A percentile compares a stretch with the other conserved stretches of the same genome.
These are phyloP conservation scores for Avena insularis DNA, from an alignment of 176 grass and related monocot genomes.

Conservation along the genomic window DNA sequence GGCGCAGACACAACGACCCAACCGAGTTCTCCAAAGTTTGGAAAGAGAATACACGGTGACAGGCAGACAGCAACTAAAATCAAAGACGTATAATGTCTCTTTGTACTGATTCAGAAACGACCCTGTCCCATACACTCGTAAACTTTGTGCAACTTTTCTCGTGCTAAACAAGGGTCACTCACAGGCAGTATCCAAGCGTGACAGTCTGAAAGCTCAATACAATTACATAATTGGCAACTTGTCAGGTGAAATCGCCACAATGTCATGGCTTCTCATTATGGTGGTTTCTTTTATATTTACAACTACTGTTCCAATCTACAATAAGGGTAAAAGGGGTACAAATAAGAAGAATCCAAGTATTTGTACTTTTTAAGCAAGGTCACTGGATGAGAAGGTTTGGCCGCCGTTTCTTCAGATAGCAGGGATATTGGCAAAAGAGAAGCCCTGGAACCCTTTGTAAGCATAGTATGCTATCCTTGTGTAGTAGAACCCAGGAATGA, in stretches of 20 bases:
- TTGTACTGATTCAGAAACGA: no score
- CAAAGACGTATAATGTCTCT: no score
- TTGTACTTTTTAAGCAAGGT: constrained; percentile 7
- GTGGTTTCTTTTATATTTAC: constrained; percentile 39
- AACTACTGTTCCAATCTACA: constrained; percentile 17
- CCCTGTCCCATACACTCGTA: no score
- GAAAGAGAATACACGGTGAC: no score
- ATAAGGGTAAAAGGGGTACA: not conserved
- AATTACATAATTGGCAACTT: constrained; percentile 20
- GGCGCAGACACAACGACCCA: no score
- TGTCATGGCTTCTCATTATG: not conserved
- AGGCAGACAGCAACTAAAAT: no score
- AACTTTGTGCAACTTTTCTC: no score
- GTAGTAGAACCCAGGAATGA: constrained; percentile 92
- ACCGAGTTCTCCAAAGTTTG: no score
- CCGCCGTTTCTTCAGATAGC: constrained; percentile 51
- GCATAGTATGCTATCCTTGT: constrained; percentile 87
- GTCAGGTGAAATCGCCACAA: not conserved
- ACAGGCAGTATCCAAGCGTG: not conserved
- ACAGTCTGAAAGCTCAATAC: not conserved
- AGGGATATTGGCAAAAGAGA: constrained; percentile 86
- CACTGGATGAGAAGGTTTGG: not conserved
- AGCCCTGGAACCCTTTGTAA: constrained; percentile 85
- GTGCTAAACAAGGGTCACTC: no score
- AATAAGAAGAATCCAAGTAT: not conserved